Conservation (phyloP, 2,329 filamentous ascomycete species). For the Clarireedia paspali region DNA sequence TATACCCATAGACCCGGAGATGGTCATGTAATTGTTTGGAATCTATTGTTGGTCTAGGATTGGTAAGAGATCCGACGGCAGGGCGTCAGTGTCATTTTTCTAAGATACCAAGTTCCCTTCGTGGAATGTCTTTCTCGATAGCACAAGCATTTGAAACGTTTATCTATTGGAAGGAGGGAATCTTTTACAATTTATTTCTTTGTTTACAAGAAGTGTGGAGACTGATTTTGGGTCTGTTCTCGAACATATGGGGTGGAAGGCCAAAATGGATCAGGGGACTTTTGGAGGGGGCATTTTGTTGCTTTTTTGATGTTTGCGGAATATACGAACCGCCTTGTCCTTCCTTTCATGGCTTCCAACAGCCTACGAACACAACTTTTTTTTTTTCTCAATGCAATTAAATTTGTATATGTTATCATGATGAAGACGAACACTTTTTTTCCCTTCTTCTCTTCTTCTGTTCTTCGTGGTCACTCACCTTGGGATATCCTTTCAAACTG, state of each 20-base stretch:
- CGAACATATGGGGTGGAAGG: too few relatives aligned
- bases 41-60: constrained; percentile 5
- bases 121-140: neutral
- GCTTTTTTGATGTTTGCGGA: neutral
- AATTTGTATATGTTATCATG: constrained; percentile 4
- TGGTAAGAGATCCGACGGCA: neutral
- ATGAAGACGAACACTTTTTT: neutral
- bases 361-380: constrained; percentile 1
- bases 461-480: too few relatives aligned
- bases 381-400: neutral
- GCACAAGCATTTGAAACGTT: neutral
- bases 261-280: too few relatives aligned
- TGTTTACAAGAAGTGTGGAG: too few relatives aligned
- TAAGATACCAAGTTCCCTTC: constrained; percentile 4
- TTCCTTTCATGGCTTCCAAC: neutral
- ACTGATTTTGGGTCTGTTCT: too few relatives aligned
- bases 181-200: neutral
- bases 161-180: neutral
- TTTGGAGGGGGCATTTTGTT: neutral
- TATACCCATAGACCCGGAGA: constrained; percentile 21
- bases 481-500: neutral
- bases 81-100: constrained; percentile 8
- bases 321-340: neutral
- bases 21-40: constrained; percentile 27
- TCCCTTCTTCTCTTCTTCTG: too few relatives aligned